phyloP scores from a whole-genome alignment of 2,329 filamentous ascomycete genomes.

The Penicillium hesseltinei region DNA sequence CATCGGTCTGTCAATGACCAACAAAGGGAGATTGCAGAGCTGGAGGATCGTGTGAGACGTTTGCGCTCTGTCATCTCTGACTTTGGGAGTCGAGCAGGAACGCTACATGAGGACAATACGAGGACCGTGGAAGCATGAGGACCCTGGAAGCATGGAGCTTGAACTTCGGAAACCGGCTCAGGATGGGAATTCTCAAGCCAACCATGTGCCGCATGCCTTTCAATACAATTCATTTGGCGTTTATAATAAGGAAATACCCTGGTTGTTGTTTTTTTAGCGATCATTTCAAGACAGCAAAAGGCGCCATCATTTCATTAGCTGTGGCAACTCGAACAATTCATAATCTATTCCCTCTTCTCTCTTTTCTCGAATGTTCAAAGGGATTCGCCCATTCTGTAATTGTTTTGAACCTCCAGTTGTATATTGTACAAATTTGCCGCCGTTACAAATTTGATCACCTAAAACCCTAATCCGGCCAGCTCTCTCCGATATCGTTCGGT shows the following conservation, averaged over 20 bases:
- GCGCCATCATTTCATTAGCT: background rate
- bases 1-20: slow-evolving; percentile 46
- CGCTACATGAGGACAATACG: background rate
- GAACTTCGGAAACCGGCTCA: background rate
- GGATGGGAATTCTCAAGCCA: background rate
- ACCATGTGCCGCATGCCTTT: background rate
- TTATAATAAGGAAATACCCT: slow-evolving; percentile 10
- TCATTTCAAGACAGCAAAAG: background rate
- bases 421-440: background rate
- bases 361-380: background rate
- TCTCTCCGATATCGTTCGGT: slow-evolving; percentile 12
- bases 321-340: background rate
- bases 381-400: background rate
- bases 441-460: slow-evolving; percentile 4
- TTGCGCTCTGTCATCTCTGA: slow-evolving; percentile 42
- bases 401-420: background rate
- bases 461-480: slow-evolving; percentile 3
- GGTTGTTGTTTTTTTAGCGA: slow-evolving; percentile 4
- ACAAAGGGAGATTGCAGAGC: slow-evolving; percentile 43
- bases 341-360: background rate
- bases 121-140: background rate
- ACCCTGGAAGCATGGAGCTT: background rate
- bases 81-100: slow-evolving; percentile 38
- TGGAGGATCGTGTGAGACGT: slow-evolving; percentile 41
- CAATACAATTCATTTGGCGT: slow-evolving; percentile 1